Evolutionary conservation across 2,329 filamentous ascomycete genomes (phyloP), one percentile per base, ranked within the genome.

Genomic region (Phaeosphaeria sp.): DNA sequence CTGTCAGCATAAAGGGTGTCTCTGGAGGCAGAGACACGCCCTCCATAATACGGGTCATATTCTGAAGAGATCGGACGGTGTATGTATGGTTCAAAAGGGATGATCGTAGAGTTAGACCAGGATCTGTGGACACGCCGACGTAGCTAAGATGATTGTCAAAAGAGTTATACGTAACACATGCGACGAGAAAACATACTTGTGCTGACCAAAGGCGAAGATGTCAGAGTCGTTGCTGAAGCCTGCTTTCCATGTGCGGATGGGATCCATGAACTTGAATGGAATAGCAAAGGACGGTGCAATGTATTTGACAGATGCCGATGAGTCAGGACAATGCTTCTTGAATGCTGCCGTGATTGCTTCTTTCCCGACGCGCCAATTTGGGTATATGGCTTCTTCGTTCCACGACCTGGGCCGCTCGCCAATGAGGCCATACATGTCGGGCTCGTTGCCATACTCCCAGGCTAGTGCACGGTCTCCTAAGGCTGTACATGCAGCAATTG

Each of bases 391-490:
- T 9, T 72, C 74, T 64, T 88, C 86, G 51, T 81, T 81, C 81
- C 84, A 89, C 30, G 68, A 76, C 0, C 75, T 25, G 0, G 84
- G 81, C 21, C 86, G 75, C n/a, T 85, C 81, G 0, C 79, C 75
- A 1, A 80, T 72, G 20, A 81, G 83, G 2, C 80, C 80, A 69
- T 78, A 89, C 13, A 88, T 73, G 67, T 89, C 86, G 0, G 85
- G 85, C 68, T 89, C 86, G 64, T 89, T 89, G 41, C 87, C 87
- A 60, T 88, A 84, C 65, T 87, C 84, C 85, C 84, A 89, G 58
- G 78, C 77, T 25, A 84, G 80, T 4, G 88, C 74, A 50, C 80
- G 83, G 10, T 80, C 81, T 7, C 74, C 74, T 0, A 89, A 74
- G 3, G 85, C 83, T 64, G 83, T 82, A 72, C 87, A 89, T 1